phyloP scores from a whole-genome alignment of 139 green algal species.

The Dunaliella primolecta region DNA sequence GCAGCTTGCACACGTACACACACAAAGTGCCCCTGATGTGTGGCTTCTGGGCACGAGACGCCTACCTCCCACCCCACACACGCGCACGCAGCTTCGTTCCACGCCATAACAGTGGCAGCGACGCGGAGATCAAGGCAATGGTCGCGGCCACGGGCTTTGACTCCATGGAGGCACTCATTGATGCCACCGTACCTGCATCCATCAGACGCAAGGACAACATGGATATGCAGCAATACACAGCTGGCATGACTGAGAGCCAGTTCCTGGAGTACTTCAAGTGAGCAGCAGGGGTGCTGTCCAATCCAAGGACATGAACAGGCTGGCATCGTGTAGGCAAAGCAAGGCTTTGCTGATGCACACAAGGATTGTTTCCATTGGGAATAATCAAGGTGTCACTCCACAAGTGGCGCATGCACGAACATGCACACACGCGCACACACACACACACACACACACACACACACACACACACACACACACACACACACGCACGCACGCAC shows the following conservation, averaged over 20 bases:
- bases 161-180: conserved; percentile 83
- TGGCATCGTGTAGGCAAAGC: too few relatives aligned
- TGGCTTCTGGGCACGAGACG: not conserved
- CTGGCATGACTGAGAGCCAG: conserved; percentile 83
- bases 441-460: not conserved
- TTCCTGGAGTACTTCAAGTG: conserved; percentile 90
- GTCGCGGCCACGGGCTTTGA: conserved; percentile 76
- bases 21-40: not conserved
- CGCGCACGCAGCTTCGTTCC: conserved; percentile 92
- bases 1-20: not conserved
- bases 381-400: too few relatives aligned
- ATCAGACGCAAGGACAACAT: conserved; percentile 82
- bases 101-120: conserved; percentile 89
- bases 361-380: not conserved
- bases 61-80: too few relatives aligned
- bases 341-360: not conserved
- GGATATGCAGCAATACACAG: conserved; percentile 79
- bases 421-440: not conserved
- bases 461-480: not conserved
- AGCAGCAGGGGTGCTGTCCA: conserved; percentile 16
- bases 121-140: conserved; percentile 83
- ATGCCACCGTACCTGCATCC: conserved; percentile 89
- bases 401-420: not conserved
- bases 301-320: not conserved
- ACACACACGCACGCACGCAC: not conserved